A percentile compares a stretch with the other conserved stretches of the same genome.
These are phyloP conservation scores for Extremus antarcticus DNA, from an alignment of 495 filamentous ascomycete genomes.

Conservation along the genomic window DNA sequence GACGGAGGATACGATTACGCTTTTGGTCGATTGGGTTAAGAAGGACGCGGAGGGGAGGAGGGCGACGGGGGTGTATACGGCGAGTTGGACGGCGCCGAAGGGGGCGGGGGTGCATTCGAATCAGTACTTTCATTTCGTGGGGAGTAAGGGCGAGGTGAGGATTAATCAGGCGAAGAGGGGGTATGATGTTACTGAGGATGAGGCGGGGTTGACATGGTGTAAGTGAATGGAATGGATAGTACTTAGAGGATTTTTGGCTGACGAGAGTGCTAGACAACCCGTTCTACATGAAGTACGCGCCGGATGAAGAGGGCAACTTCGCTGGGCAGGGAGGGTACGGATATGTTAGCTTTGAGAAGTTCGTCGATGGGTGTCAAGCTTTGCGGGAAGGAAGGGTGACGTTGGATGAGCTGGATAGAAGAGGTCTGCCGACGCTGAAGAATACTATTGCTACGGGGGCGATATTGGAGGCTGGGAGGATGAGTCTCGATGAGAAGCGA, in stretches of 20 bases:
- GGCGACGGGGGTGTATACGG: conserved; percentile 87
- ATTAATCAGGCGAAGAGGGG: conserved; percentile 90
- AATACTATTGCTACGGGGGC: conserved; percentile 88
- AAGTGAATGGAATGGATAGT: too few species aligned
- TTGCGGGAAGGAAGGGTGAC: conserved; percentile 63
- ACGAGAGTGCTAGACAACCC: conserved; percentile 8
- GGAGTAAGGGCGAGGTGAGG: conserved; percentile 67
- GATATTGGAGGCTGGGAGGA: conserved; percentile 76
- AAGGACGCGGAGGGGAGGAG: conserved; percentile 51
- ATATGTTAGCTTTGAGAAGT: conserved; percentile 92
- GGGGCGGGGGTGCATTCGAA: conserved; percentile 86
- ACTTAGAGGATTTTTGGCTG: too few species aligned
- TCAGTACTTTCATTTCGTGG: conserved; percentile 94
- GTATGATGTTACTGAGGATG: conserved; percentile 84
- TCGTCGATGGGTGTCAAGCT: conserved; percentile 73
- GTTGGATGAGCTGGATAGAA: conserved; percentile 62
- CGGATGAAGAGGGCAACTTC: conserved; percentile 92
- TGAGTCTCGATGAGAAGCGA: conserved; percentile 69
- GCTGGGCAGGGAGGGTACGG: conserved; percentile 83
- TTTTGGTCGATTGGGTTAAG: conserved; percentile 79
- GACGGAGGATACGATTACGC: conserved; percentile 88
- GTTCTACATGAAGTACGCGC: conserved; percentile 95
- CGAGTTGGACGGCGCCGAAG: conserved; percentile 88
- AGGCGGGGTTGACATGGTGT: conserved; percentile 59
- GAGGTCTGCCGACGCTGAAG: conserved; percentile 70